Percentiles rank a stretch among this genome's conserved stretches.
Conservation (phyloP, 345 rosid genomes). For the Psidium friedrichsthalianum region DNA sequence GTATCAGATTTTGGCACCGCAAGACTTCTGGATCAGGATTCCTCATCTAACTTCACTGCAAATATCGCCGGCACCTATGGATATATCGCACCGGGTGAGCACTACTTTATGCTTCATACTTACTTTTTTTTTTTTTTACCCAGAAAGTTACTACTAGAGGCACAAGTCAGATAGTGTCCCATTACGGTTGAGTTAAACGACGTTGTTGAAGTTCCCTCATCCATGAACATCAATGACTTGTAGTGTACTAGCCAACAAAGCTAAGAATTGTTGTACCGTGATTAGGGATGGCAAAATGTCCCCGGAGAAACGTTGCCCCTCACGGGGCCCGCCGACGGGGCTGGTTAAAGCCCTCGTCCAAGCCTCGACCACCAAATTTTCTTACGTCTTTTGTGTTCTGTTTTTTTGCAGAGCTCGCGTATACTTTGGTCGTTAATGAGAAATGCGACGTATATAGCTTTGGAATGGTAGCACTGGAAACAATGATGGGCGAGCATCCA, state of each 20-base stretch:
- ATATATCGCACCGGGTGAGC: background rate
- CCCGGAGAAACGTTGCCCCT: too few relatives aligned
- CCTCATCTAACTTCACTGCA: background rate
- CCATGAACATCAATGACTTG: background rate
- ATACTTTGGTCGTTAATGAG: conserved; percentile 7
- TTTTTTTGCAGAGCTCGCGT: conserved; percentile 13
- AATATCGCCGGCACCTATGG: background rate
- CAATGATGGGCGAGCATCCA: conserved; percentile 10
- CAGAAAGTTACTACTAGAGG: background rate
- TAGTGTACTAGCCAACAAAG: background rate
- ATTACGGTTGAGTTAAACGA: too few relatives aligned
- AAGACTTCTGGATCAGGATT: conserved; percentile 1
- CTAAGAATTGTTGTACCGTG: too few relatives aligned
- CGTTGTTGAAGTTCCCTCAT: background rate
- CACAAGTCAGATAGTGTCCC: background rate
- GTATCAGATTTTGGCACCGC: conserved; percentile 15
- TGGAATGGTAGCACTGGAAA: conserved; percentile 12
- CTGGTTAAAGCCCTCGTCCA: accelerated
- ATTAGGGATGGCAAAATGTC: too few relatives aligned
- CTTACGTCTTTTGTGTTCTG: too few relatives aligned
- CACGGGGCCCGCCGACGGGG: background rate
- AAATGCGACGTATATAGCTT: conserved; percentile 16
- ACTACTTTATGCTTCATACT: too few relatives aligned
- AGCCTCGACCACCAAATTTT: background rate
- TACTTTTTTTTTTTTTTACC: too few relatives aligned